A percentile compares a stretch with the other conserved stretches of the same genome.
These are phyloP conservation scores for Conidiobolus incongruus DNA, from an alignment of 371 early-diverging fungal species.

Conservation along the genomic window DNA sequence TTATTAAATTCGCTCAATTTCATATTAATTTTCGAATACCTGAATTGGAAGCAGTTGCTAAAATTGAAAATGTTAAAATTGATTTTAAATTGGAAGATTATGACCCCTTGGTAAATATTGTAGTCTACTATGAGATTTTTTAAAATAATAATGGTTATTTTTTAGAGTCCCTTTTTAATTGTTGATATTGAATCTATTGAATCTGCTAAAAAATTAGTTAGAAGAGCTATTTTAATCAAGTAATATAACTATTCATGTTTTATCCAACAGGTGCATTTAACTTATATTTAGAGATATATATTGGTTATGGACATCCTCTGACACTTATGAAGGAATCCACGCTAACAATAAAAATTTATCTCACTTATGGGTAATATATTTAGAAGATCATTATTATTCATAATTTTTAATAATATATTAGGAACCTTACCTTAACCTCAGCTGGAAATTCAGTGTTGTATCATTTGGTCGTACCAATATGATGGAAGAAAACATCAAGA, in stretches of 20 bases:
- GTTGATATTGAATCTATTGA: constrained; percentile 44
- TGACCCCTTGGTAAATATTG: constrained; percentile 18
- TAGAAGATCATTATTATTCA: background rate
- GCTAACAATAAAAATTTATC: constrained; percentile 24
- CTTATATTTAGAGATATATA: constrained; percentile 30
- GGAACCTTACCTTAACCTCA: constrained; percentile 26
- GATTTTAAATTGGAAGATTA: constrained; percentile 25
- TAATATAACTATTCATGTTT: constrained; percentile 11
- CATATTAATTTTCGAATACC: constrained; percentile 50
- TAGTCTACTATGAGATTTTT: too few species aligned
- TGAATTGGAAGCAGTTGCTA: constrained; percentile 62
- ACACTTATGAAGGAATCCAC: constrained; percentile 34
- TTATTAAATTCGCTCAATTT: constrained; percentile 18
- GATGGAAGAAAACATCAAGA: constrained; percentile 36
- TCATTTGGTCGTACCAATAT: constrained; percentile 48
- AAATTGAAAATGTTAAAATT: constrained; percentile 35
- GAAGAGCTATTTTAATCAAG: constrained; percentile 70
- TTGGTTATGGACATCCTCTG: constrained; percentile 54
- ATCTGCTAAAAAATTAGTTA: constrained; percentile 47
- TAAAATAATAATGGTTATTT: background rate
- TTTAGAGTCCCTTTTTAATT: constrained; percentile 53
- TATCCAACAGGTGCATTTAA: background rate
- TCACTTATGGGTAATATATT: constrained; percentile 20
- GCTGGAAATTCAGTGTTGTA: constrained; percentile 67
- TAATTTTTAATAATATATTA: constrained; percentile 1